A percentile compares a stretch with the other conserved stretches of the same genome.
Conservation (phyloP, 768 basidiomycete species). For the Symmetrospora coprosmae region DNA sequence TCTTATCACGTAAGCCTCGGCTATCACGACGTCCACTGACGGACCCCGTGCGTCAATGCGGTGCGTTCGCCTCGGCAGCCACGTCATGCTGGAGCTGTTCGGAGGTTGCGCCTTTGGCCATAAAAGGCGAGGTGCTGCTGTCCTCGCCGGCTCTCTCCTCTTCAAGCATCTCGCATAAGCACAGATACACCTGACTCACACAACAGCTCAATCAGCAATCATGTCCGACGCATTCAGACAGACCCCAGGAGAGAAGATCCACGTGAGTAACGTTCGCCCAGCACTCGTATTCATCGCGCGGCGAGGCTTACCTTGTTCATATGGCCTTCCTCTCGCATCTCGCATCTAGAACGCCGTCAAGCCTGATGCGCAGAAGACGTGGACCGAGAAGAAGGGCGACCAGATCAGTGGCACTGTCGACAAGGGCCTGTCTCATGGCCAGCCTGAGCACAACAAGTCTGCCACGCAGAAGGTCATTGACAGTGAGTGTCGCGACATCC, state of each 20-base stretch:
- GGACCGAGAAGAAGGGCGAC: constrained; percentile 3
- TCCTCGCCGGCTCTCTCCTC: too few species aligned
- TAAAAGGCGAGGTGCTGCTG: too few species aligned
- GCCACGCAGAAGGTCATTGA: constrained; percentile 15
- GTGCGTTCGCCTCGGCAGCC: too few species aligned
- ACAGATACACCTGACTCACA: neutral
- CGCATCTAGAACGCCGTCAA: constrained; percentile 2
- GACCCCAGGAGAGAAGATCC: neutral
- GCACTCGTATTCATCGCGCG: neutral
- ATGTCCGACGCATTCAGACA: constrained; percentile 21
- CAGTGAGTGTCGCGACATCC: neutral
- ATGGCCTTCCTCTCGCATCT: neutral
- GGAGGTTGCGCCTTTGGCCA: too few species aligned
- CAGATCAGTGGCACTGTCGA: neutral
- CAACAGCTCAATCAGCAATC: neutral
- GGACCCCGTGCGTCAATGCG: too few species aligned
- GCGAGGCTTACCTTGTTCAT: neutral
- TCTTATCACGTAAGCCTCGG: too few species aligned
- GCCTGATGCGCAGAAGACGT: constrained; percentile 17
- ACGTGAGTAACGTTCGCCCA: constrained; percentile 1
- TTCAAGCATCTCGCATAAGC: too few species aligned
- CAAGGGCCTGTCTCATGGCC: neutral
- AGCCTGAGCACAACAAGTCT: constrained; percentile 15
- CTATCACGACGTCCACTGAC: too few species aligned
- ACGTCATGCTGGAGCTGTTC: too few species aligned